A percentile compares a stretch with the other conserved stretches of the same genome.
These are phyloP conservation scores for Plasmodium coatneyi DNA, from an alignment of 169 alveolate genomes.

Conservation along the genomic window DNA sequence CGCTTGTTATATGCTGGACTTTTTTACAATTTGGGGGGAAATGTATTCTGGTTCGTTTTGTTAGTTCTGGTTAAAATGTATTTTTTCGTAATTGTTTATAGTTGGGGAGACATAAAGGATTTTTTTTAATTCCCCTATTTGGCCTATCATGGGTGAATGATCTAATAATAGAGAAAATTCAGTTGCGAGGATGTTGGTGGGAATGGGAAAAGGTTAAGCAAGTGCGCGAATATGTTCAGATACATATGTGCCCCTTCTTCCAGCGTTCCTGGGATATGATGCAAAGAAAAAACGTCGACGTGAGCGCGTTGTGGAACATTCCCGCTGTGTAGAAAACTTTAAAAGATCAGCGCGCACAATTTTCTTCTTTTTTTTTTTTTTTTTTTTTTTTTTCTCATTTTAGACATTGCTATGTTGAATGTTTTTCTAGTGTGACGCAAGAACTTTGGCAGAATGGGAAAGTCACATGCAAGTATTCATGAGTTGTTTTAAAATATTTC, in stretches of 20 bases:
- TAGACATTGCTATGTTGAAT: not conserved
- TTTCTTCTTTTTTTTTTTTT: not conserved
- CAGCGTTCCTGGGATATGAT: not conserved
- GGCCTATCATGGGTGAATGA: not conserved
- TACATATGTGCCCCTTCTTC: not conserved
- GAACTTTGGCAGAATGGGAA: not conserved
- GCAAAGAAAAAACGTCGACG: not conserved
- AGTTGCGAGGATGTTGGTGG: not conserved
- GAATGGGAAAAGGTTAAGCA: not conserved
- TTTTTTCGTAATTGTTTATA: not conserved
- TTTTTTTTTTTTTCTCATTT: not conserved
- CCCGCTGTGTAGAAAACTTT: not conserved
- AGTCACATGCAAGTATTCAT: not conserved
- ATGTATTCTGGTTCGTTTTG: not conserved
- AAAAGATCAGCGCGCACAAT: not conserved
- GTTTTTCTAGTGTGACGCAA: not conserved
- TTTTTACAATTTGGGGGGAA: not conserved
- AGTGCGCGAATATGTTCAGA: not conserved
- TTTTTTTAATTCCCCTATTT: not conserved
- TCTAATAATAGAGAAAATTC: not conserved
- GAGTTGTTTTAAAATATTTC: not conserved
- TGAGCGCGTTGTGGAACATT: not conserved
- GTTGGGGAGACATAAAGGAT: not conserved
- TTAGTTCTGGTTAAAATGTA: not conserved
- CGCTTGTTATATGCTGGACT: not conserved